Conservation (phyloP, 768 basidiomycete species). For the Trametes coccinea region DNA sequence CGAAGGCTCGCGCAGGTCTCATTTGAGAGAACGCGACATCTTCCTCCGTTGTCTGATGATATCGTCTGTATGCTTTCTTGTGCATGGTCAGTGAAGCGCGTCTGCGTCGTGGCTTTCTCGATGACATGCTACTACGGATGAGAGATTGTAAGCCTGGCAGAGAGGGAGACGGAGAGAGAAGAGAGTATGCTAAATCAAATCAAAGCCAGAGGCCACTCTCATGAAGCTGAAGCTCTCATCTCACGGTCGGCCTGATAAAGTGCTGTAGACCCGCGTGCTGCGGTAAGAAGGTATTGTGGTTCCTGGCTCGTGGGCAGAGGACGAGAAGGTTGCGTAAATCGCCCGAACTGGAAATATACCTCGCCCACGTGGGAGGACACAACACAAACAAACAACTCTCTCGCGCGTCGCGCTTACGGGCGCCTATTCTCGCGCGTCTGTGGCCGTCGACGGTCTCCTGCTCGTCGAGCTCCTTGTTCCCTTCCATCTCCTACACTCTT, state of each 20-base stretch:
- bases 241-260: not conserved
- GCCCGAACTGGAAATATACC: too few species aligned
- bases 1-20: not conserved
- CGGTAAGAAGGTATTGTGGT: not conserved
- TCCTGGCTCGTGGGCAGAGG: too few species aligned
- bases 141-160: not conserved
- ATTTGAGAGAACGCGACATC: not conserved
- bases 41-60: not conserved
- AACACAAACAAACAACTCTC: not conserved
- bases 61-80: not conserved
- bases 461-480: not conserved
- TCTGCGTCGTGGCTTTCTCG: not conserved
- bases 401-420: not conserved
- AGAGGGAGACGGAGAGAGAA: not conserved
- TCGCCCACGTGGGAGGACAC: too few species aligned
- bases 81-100: not conserved
- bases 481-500: not conserved
- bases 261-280: slow-evolving; percentile 4
- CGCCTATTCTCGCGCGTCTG: not conserved
- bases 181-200: not conserved
- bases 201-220: not conserved
- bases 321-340: too few species aligned
- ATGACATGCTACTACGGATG: not conserved
- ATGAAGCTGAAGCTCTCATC: not conserved
- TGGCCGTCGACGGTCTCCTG: not conserved